Percentiles rank a stretch among this genome's conserved stretches.
Conservation (phyloP, 345 rosid genomes). For the Nasturtium officinale region DNA sequence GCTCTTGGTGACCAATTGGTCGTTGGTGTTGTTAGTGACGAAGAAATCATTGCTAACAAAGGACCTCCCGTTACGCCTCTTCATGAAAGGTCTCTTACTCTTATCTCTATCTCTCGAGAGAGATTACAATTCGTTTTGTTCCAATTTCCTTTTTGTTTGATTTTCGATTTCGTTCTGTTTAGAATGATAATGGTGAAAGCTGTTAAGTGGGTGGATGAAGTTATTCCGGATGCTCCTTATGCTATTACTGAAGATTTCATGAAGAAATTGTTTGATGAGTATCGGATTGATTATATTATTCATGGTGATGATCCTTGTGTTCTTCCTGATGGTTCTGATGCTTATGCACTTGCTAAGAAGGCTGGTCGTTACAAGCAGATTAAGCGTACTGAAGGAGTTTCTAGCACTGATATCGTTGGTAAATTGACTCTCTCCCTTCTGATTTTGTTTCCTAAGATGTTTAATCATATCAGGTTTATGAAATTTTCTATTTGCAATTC, state of each 20-base stretch:
- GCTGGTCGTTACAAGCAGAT: conserved; percentile 96
- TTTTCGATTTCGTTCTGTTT: conserved; percentile 3
- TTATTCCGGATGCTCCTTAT: conserved; percentile 84
- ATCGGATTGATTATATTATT: conserved; percentile 82
- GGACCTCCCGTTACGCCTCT: conserved; percentile 92
- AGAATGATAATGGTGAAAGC: conserved; percentile 90
- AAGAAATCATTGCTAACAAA: conserved; percentile 88
- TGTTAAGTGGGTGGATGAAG: conserved; percentile 97
- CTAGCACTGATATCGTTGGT: conserved; percentile 99
- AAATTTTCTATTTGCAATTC: not conserved
- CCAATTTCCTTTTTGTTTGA: conserved; percentile 1
- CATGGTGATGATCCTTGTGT: conserved; percentile 98
- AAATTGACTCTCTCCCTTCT: conserved; percentile 22
- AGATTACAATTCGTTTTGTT: conserved; percentile 4
- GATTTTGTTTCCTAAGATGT: conserved; percentile 2
- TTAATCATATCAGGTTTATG: not conserved
- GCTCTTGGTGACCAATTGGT: conserved; percentile 91
- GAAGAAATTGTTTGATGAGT: conserved; percentile 77
- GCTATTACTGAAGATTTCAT: conserved; percentile 87
- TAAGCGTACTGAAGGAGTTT: conserved; percentile 97
- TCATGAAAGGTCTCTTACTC: conserved; percentile 69
- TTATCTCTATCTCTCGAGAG: not conserved
- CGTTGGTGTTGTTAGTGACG: conserved; percentile 89
- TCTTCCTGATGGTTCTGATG: conserved; percentile 97
- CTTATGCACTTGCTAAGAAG: conserved; percentile 85